Evolutionary conservation across 305 asterid genomes (phyloP), one percentile per base, ranked within the genome.

Genomic region (Plantago lanceolata): DNA sequence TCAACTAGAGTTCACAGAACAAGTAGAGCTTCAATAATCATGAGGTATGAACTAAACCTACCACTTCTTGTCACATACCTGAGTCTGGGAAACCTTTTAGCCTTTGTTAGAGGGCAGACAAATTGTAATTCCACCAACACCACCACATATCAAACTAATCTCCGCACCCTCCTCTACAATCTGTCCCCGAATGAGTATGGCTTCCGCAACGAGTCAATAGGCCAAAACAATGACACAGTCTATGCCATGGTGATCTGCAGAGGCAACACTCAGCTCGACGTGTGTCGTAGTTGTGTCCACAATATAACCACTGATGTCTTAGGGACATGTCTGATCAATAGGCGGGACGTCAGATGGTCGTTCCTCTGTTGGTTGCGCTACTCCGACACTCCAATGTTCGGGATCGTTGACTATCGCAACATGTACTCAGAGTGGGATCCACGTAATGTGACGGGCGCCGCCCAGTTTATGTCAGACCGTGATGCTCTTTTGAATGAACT

Each of bases 61-160:
- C 35, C 35, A 31, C 35, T 31, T 31, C 35, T 31, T 5, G 35
- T 31, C 35, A 31, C 5, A 31, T 31, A 4, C 35, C 7, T 31
- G 35, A 31, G 4, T 31, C 35, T 31, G 35, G 35, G 7, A 31
- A 1, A 31, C 5, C 0, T 31, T 31, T 31, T 31, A 31, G 35
- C 35, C 35, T 31, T 31, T 31, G 35, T 8, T 31, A 31, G 35
- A 31, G 35, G 35, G 14, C 24, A 0, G 24, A 51, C 11, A 14
- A 21, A 57, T 57, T 43, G 61, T 5, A 26, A 56, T 31, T 56
- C 15, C 24, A 56, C 61, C 11, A 7, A 2, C 8, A 57, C 29
- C 61, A 57, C 19, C 47, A 31, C 61, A 57, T 57, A 57, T 6
- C 61, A 31, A 29, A 18, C 47, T 18, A 57, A 31, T n/a, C 24